Conservation (phyloP, 768 basidiomycete species). For the Boletales sp. region DNA sequence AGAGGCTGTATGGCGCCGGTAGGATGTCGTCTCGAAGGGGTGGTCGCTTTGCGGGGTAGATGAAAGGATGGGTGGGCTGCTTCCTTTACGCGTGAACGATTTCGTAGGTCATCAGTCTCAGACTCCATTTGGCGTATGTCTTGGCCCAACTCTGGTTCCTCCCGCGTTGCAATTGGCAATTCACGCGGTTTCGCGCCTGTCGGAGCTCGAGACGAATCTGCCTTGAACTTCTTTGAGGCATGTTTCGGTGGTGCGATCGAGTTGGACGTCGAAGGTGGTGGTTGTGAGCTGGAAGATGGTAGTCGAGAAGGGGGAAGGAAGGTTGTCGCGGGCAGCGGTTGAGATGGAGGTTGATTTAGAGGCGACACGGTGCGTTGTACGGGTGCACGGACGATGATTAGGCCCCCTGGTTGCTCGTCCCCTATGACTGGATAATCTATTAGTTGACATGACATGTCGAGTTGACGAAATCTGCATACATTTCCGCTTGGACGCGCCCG, state of each 20-base stretch:
- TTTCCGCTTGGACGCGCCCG: slow-evolving; percentile 56
- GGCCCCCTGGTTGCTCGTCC: slow-evolving; percentile 62
- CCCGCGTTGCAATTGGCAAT: slow-evolving; percentile 38
- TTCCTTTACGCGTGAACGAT: slow-evolving; percentile 51
- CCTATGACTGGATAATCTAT: slow-evolving; percentile 41
- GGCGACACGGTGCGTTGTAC: slow-evolving; percentile 31
- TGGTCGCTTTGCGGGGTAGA: slow-evolving; percentile 35
- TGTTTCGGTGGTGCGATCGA: slow-evolving; percentile 36
- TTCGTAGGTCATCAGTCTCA: slow-evolving; percentile 61
- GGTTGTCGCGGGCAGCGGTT: slow-evolving; percentile 25
- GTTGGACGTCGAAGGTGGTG: slow-evolving; percentile 21
- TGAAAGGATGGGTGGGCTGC: slow-evolving; percentile 35
- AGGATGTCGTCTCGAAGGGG: slow-evolving; percentile 30
- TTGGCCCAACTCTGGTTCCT: slow-evolving; percentile 54
- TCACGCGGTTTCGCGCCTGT: slow-evolving; percentile 34
- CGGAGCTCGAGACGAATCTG: slow-evolving; percentile 36
- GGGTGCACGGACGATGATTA: slow-evolving; percentile 61
- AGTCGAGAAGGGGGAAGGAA: slow-evolving; percentile 24
- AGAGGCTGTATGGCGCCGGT: slow-evolving; percentile 49
- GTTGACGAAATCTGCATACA: slow-evolving; percentile 38
- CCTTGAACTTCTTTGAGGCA: slow-evolving; percentile 57
- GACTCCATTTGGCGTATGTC: slow-evolving; percentile 73
- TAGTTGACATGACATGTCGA: slow-evolving; percentile 8
- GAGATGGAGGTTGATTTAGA: slow-evolving; percentile 28
- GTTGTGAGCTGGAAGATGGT: slow-evolving; percentile 26